A percentile compares a stretch with the other conserved stretches of the same genome.
Conservation (phyloP, 768 basidiomycete genomes). For the Cubamyces sp. region DNA sequence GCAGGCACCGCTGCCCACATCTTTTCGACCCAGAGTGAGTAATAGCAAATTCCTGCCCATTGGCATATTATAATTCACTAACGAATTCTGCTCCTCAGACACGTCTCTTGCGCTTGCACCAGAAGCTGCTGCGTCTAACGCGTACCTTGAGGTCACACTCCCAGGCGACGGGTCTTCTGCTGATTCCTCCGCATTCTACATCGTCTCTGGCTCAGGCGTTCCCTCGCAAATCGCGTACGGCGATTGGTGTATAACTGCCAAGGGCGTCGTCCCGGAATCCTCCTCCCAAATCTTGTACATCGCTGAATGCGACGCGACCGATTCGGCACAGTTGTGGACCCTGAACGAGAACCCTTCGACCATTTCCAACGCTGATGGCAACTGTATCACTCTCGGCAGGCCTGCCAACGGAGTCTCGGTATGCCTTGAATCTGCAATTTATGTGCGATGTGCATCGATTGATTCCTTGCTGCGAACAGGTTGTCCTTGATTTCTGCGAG, state of each 20-base stretch:
- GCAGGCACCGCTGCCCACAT: conserved; percentile 16
- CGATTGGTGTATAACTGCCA: conserved; percentile 16
- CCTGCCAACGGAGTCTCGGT: conserved; percentile 14
- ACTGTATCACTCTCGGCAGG: conserved; percentile 20
- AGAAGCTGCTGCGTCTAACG: neutral
- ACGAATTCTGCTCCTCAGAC: neutral
- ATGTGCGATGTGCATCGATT: no score
- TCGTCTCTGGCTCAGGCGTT: neutral
- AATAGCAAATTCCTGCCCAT: no score
- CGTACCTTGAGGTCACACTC: conserved; percentile 1
- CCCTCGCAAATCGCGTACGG: conserved; percentile 14
- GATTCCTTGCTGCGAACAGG: neutral
- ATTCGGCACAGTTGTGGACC: conserved; percentile 16
- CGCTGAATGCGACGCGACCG: conserved; percentile 15
- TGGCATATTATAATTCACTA: neutral
- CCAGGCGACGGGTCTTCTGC: conserved; percentile 15
- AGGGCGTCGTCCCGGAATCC: conserved; percentile 16
- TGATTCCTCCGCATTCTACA: conserved; percentile 15
- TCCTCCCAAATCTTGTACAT: conserved; percentile 13
- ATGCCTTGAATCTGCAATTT: neutral
- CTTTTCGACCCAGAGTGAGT: conserved; percentile 14
- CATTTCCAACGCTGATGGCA: conserved; percentile 23
- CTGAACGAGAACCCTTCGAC: conserved; percentile 18
- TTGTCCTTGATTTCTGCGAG: neutral
- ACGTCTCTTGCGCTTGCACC: conserved; percentile 11